Evolutionary conservation across 2,329 filamentous ascomycete species (phyloP).

Genomic region (Aspergillus uvarum): DNA sequence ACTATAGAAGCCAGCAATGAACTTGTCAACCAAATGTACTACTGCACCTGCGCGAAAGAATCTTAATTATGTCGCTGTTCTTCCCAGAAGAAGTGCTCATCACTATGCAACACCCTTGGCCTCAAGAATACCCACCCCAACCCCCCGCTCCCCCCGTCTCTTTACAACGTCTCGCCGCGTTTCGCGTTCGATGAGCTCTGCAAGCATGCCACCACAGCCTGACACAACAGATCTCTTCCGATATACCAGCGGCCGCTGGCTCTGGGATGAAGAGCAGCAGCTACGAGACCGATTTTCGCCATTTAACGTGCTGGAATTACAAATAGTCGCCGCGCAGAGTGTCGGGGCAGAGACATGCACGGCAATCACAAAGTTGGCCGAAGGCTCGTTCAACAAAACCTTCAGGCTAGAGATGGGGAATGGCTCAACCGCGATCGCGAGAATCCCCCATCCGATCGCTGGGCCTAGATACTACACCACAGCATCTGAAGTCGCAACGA

Average conservation of each 20-base stretch:
- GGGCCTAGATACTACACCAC: conserved; percentile 23
- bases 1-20: not conserved
- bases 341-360: conserved; percentile 31
- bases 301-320: conserved; percentile 39
- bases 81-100: not conserved
- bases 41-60: not conserved
- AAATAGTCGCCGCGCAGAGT: conserved; percentile 31
- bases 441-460: conserved; percentile 26
- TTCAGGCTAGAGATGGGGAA: conserved; percentile 28
- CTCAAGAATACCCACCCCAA: not conserved
- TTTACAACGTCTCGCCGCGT: not conserved
- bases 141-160: not conserved
- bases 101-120: not conserved
- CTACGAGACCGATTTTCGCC: conserved; percentile 30
- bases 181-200: not conserved
- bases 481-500: conserved; percentile 27
- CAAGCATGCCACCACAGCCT: not conserved
- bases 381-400: conserved; percentile 41
- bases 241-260: conserved; percentile 36
- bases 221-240: conserved; percentile 21
- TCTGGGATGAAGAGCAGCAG: conserved; percentile 38
- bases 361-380: conserved; percentile 38
- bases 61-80: not conserved
- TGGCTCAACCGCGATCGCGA: conserved; percentile 20
- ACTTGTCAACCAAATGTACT: not conserved